phyloP scores from a whole-genome alignment of 2,329 filamentous ascomycete genomes.

The Stenocarpella maydis region DNA sequence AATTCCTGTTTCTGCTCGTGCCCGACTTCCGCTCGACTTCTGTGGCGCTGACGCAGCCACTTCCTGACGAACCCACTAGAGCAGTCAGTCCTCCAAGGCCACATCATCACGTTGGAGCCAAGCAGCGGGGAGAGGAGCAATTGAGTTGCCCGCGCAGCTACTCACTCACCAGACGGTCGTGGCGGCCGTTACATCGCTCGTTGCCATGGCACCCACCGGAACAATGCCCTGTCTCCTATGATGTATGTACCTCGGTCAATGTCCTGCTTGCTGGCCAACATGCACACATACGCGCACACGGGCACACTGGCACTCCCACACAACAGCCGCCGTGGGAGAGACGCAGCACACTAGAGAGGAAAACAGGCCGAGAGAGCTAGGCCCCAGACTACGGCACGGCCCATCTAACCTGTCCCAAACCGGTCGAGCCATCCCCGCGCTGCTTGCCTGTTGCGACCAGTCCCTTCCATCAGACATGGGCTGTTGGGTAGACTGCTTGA shows the following conservation, averaged over 20 bases:
- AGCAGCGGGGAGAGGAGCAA: not conserved
- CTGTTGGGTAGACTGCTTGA: not conserved
- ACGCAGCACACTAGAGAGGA: too few relatives aligned
- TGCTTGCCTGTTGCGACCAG: conserved; percentile 15
- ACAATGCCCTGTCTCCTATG: not conserved
- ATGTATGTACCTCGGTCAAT: not conserved
- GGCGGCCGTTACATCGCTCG: conserved; percentile 19
- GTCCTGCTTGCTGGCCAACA: not conserved
- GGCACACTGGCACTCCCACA: not conserved
- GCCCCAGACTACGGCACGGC: not conserved
- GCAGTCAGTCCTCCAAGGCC: not conserved
- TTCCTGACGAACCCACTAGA: too few relatives aligned
- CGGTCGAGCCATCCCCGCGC: conserved; percentile 20
- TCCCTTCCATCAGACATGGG: not conserved
- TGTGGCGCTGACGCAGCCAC: not conserved
- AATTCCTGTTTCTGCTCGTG: conserved; percentile 22
- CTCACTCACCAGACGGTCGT: not conserved
- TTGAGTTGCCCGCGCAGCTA: not conserved
- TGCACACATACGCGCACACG: not conserved
- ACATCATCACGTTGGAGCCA: not conserved
- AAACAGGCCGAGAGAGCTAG: too few relatives aligned
- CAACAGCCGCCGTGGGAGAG: not conserved
- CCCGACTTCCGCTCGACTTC: conserved; percentile 12
- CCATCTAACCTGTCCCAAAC: not conserved
- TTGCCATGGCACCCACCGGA: not conserved